Evolutionary conservation across 306 rosid genomes (phyloP), one percentile per base, ranked within the genome.

Genomic region (Arachis hypogaea): DNA sequence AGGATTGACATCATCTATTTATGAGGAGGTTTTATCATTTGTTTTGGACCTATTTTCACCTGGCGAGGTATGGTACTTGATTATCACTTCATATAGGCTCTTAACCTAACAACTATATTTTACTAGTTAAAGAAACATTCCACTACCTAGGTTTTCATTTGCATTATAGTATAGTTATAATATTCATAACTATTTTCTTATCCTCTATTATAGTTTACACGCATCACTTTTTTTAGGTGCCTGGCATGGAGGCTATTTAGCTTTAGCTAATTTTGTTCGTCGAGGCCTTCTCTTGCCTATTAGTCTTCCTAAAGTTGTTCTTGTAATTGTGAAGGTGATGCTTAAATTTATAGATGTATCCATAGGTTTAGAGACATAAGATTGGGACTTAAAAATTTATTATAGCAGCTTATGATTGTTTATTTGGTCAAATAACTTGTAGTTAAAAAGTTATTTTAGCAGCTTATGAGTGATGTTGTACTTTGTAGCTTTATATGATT

Each of bases 231-330:
- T 86, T 84, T 52, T 82, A 94, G 98, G 98, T 76, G 91, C 98
- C 54, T 94, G 98, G 98, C 98, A 91, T 73, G 98, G 98, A 71
- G 98, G 97, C 69, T 94, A 97, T 18, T 18, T 18, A 18, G 18
- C 18, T 18, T 18, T 18, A 18, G 18, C 18, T 18, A 0, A 18
- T 0, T 18, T 18, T 18, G 18, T 18, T 18, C 18, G 18, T 18
- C 18, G 18, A 18, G 0, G 18, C 18, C 0, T 18, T 18, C 18
- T 18, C 18, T 18, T 18, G 18, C 18, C 18, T 18, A 18, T 18
- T 18, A 0, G 18, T 88, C 86, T 94, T 76, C 91, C 92, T 40
- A 87, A 82, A 82, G 93, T 94, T 63, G 93, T 91, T 74, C 98
- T 97, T 38, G 90, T 94, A 80, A 85, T 89, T 59, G 85, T 91